Percentiles rank a stretch among this genome's conserved stretches.
These are phyloP conservation scores for Ophiognomonia clavigignenti-juglandacearum DNA, from an alignment of 2,329 filamentous ascomycete species.

Conservation along the genomic window DNA sequence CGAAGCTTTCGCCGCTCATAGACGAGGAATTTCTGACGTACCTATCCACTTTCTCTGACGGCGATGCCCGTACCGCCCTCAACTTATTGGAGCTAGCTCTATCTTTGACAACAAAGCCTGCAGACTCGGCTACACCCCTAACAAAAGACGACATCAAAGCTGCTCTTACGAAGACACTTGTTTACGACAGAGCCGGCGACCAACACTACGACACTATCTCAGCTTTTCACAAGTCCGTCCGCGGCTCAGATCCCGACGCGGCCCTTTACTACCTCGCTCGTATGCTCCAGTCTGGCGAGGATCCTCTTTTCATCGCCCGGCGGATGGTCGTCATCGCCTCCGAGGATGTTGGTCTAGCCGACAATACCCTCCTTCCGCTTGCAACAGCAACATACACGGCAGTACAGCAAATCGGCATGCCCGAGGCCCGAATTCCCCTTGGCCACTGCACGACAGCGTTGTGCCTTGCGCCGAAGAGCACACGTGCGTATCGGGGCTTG, in stretches of 20 bases:
- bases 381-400: conserved; percentile 84
- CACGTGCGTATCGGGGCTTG: conserved; percentile 75
- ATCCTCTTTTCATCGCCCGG: conserved; percentile 85
- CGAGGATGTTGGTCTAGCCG: conserved; percentile 88
- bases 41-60: conserved; percentile 81
- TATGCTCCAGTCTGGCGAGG: conserved; percentile 94
- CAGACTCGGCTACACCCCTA: conserved; percentile 34
- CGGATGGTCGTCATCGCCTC: conserved; percentile 92
- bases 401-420: conserved; percentile 89
- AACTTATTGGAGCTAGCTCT: conserved; percentile 90
- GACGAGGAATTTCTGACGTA: conserved; percentile 75
- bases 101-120: conserved; percentile 52
- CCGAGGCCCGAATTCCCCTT: conserved; percentile 87
- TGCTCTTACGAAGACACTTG: conserved; percentile 82
- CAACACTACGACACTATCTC: conserved; percentile 98
- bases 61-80: conserved; percentile 86
- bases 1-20: conserved; percentile 49
- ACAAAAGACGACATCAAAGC: conserved; percentile 76
- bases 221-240: conserved; percentile 92
- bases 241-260: conserved; percentile 81
- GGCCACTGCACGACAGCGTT: conserved; percentile 83
- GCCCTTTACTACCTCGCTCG: conserved; percentile 90
- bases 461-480: conserved; percentile 77
- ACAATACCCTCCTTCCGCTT: conserved; percentile 76
- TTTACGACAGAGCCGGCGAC: conserved; percentile 92